Evolutionary conservation across 164 flowering plant species (phyloP).

Genomic region (Magnolia officinalis): DNA sequence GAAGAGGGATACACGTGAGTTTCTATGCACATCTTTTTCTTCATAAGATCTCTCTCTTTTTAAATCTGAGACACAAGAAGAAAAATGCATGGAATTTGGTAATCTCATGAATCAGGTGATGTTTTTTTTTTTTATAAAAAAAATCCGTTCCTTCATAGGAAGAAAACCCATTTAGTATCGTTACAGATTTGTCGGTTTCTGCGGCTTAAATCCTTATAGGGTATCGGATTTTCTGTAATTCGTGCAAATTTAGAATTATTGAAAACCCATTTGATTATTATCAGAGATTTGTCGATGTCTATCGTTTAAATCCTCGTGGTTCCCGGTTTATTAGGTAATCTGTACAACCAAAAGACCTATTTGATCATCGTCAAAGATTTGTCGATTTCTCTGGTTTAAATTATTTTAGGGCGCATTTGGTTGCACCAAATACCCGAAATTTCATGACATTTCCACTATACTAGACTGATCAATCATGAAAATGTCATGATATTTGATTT

Average conservation of each 20-base stretch:
- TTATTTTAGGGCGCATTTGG: too few species aligned
- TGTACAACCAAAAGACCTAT: too few species aligned
- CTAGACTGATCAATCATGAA: too few species aligned
- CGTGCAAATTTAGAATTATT: neutral
- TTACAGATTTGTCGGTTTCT: neutral
- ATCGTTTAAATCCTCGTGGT: neutral
- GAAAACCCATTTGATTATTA: neutral
- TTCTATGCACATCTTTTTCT: neutral
- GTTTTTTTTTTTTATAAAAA: too few species aligned
- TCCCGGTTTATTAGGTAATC: too few species aligned
- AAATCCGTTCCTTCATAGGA: too few species aligned
- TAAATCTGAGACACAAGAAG: neutral
- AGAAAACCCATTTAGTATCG: too few species aligned
- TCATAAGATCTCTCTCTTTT: neutral
- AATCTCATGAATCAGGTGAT: neutral
- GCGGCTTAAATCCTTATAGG: neutral
- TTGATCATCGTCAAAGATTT: too few species aligned
- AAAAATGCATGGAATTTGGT: neutral
- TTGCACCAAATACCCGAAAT: too few species aligned
- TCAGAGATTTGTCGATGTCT: neutral
- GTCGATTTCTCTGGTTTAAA: too few species aligned
- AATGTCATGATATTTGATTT: too few species aligned
- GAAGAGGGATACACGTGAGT: conserved; percentile 68
- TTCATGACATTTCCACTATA: too few species aligned
- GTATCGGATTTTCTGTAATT: neutral